Percentiles rank a stretch among this genome's conserved stretches.
These are phyloP conservation scores for Leccinellum luteum DNA, from an alignment of 768 basidiomycete species.

Conservation along the genomic window DNA sequence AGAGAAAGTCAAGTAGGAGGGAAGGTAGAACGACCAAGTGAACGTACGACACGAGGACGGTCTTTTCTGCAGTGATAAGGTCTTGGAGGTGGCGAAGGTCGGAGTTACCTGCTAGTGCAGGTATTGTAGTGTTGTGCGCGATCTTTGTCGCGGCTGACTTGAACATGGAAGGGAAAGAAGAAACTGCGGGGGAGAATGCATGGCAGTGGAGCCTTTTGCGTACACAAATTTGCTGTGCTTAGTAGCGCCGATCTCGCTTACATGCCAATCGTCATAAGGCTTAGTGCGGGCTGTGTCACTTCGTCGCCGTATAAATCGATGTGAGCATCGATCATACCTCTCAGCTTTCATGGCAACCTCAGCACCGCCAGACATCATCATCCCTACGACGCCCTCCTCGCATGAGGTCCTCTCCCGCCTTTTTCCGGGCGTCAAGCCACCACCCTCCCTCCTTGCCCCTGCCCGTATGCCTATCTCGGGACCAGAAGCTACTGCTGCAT, in stretches of 20 bases:
- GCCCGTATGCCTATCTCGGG: conserved; percentile 35
- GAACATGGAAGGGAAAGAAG: conserved; percentile 52
- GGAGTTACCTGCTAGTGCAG: conserved; percentile 66
- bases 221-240: too few relatives aligned
- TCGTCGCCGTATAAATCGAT: conserved; percentile 12
- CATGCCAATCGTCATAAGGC: too few relatives aligned
- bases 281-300: too few relatives aligned
- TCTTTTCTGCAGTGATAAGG: conserved; percentile 86
- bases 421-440: conserved; percentile 29
- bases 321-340: neutral
- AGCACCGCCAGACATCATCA: conserved; percentile 23
- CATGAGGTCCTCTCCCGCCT: conserved; percentile 25
- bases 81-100: conserved; percentile 84
- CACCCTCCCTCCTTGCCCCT: conserved; percentile 38
- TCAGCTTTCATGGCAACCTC: conserved; percentile 20
- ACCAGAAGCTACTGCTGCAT: conserved; percentile 37
- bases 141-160: conserved; percentile 75
- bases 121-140: conserved; percentile 85
- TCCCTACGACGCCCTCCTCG: conserved; percentile 21
- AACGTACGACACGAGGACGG: conserved; percentile 69
- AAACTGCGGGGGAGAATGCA: neutral
- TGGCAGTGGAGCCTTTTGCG: too few relatives aligned
- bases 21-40: neutral
- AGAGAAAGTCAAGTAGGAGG: neutral
- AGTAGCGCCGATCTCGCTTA: too few relatives aligned